phyloP scores from a whole-genome alignment of 1,284 basidiomycete species.

The Malassezia nana region DNA sequence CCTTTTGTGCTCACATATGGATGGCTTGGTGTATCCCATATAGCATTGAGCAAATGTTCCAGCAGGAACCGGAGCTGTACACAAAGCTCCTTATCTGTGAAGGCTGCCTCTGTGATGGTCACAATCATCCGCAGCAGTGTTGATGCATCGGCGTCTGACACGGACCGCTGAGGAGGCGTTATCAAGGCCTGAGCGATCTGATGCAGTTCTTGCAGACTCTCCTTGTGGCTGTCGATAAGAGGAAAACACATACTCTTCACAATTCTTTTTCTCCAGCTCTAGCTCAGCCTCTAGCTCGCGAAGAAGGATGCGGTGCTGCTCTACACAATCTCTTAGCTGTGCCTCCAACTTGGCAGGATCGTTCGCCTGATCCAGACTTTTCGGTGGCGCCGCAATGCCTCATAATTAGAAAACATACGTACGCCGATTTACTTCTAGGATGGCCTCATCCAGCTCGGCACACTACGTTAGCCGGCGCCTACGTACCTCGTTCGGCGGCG shows the following conservation, averaged over 20 bases:
- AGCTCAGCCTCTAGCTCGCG: constrained; percentile 3
- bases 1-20: constrained; percentile 6
- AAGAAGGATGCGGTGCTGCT: constrained; percentile 8
- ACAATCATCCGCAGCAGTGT: constrained; percentile 4
- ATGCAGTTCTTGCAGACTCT: background rate
- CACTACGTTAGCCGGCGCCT: background rate
- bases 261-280: background rate
- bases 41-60: constrained; percentile 10
- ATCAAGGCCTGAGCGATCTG: background rate
- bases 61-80: constrained; percentile 12
- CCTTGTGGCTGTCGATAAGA: background rate
- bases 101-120: background rate
- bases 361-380: background rate
- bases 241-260: background rate
- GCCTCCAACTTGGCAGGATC: background rate
- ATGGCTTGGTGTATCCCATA: constrained; percentile 9
- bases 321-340: constrained; percentile 6
- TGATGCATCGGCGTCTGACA: background rate
- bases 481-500: background rate
- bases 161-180: background rate
- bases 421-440: constrained; percentile 9
- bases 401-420: background rate
- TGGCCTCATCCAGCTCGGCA: constrained; percentile 6
- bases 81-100: constrained; percentile 1
- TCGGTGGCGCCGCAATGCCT: background rate